A percentile compares a stretch with the other conserved stretches of the same genome.
Evolutionary conservation across 2,329 filamentous ascomycete species (phyloP).

Genomic region (Elsinoe australis): DNA sequence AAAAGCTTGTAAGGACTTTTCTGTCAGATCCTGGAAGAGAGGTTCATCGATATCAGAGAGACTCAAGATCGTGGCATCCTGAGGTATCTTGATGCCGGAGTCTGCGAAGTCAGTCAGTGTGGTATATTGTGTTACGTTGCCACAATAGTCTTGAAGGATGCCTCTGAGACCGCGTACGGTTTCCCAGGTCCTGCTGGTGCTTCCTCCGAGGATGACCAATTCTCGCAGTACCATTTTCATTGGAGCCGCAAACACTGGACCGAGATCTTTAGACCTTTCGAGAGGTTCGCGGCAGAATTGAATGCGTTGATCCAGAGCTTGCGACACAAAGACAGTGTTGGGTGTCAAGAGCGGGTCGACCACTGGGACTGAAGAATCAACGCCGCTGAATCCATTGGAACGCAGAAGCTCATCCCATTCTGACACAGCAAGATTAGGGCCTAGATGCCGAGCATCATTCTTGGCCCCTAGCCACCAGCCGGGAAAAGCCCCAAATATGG

Average conservation of each 20-base stretch:
- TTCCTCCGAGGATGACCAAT: slow-evolving; percentile 8
- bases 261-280: background rate
- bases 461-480: slow-evolving; percentile 33
- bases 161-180: background rate
- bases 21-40: slow-evolving; percentile 4
- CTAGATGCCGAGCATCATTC: slow-evolving; percentile 25
- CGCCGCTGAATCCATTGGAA: slow-evolving; percentile 31
- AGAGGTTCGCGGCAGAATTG: slow-evolving; percentile 11
- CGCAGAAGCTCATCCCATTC: slow-evolving; percentile 32
- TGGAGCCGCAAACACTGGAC: background rate
- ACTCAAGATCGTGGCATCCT: background rate
- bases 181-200: background rate
- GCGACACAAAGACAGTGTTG: slow-evolving; percentile 4
- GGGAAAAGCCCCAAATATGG: slow-evolving; percentile 29
- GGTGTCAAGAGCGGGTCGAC: background rate
- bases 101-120: background rate
- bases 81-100: background rate
- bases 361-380: slow-evolving; percentile 21
- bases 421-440: slow-evolving; percentile 26
- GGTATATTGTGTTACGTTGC: background rate
- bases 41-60: slow-evolving; percentile 17
- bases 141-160: background rate
- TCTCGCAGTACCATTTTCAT: background rate
- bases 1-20: background rate
- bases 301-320: slow-evolving; percentile 17